Percentiles rank a stretch among this genome's conserved stretches.
Evolutionary conservation across 148 eudicot genomes (phyloP).

Genomic region (Chenopodium album): DNA sequence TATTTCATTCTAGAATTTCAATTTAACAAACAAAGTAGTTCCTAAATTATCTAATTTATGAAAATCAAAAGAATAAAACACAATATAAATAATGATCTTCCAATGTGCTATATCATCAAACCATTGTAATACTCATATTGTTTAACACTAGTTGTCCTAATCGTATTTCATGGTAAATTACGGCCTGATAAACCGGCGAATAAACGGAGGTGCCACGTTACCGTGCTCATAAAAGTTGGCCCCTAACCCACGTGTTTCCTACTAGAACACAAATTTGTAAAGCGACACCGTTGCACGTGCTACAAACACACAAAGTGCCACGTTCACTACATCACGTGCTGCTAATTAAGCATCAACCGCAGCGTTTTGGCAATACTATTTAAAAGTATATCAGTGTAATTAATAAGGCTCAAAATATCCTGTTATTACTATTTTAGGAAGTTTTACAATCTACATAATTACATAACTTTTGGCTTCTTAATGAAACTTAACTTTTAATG

Average conservation of each 20-base stretch:
- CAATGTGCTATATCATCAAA: no score
- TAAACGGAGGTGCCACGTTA: neutral
- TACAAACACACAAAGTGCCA: neutral
- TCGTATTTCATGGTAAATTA: neutral
- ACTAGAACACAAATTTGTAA: neutral
- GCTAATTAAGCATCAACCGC: neutral
- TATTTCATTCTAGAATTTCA: no score
- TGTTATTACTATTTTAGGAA: neutral
- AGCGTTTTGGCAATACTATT: neutral
- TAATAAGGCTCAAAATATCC: neutral
- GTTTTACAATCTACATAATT: no score
- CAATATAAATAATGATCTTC: no score
- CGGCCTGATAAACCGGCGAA: constrained; percentile 1
- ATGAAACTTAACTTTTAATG: neutral
- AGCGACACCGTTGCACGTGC: constrained; percentile 16
- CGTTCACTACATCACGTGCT: constrained; percentile 8
- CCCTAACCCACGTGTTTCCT: neutral
- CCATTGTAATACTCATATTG: no score
- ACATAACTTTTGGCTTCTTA: no score
- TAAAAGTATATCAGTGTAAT: neutral
- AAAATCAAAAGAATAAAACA: no score
- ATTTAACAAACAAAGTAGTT: no score
- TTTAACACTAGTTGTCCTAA: neutral
- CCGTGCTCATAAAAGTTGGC: constrained; percentile 1
- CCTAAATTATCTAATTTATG: no score